Evolutionary conservation across 2,329 filamentous ascomycete species (phyloP), one percentile per base, ranked within the genome.

Genomic region (Fusarium sp.): DNA sequence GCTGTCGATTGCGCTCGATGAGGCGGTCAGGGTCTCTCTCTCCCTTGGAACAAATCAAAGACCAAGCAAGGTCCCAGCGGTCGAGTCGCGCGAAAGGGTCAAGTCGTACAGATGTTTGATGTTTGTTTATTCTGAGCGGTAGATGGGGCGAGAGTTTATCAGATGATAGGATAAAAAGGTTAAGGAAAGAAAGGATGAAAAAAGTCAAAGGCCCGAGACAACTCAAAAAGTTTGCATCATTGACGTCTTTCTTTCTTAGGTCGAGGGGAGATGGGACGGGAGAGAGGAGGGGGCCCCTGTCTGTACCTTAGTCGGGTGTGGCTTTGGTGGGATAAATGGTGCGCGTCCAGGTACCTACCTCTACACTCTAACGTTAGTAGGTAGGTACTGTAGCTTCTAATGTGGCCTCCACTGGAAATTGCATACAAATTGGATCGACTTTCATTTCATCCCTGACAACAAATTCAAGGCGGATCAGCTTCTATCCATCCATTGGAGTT

Each of bases 1-100:
- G 27, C 27, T 58, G 29, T 74, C 40, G 54, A 62, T 58, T 58
- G 63, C 10, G 24, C 38, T 54, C 22, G 45, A 34, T 14, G n/a
- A 66, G 37, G 56, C 62, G 59, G 59, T 64, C 69, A 35, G 45
- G 24, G 66, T 37, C 24, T 40, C 64, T 29, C 9, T 29, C 27
- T n/a, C n/a, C 34, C 52, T 69, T 57, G 35, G 29, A 64, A 29
- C 31, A 18, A 50, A 50, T 50, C 29, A 38, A 47, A 47, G 27
- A n/a, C 27, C 16, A 35, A 34, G 14, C 20, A 11, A 18, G 37
- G 8, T 10, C 27, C 18, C 24, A 63, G n/a, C 18, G n/a, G 34
- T 22, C 18, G 35, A 63, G 13, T 37, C 18, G 34, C 29, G 34
- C 61, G 47, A 31, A 8, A 20, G 59, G 18, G 7, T 62, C 20